phyloP scores from a whole-genome alignment of 148 eudicot genomes.

The Mesembryanthemum crystallinum region DNA sequence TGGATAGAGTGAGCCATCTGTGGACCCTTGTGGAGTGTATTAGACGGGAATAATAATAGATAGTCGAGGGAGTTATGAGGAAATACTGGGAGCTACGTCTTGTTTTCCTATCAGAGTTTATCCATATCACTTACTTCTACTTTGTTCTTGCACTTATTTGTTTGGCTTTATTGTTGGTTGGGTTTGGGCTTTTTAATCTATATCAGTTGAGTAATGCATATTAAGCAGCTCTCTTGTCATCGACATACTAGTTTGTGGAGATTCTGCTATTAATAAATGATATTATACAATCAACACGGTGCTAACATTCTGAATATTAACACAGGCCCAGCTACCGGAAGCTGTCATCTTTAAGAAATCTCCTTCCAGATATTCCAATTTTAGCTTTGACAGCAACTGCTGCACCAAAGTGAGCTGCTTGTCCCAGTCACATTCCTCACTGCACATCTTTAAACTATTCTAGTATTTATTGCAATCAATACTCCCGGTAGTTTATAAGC shows the following conservation, averaged over 20 bases:
- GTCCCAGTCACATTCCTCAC: conserved; percentile 6
- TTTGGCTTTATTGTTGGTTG: neutral
- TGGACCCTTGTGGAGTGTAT: neutral
- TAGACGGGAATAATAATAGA: neutral
- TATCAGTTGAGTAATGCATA: conserved; percentile 2
- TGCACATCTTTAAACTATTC: neutral
- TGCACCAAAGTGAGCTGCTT: conserved; percentile 77
- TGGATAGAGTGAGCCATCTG: neutral
- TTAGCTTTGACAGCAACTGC: conserved; percentile 98
- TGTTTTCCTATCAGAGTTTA: neutral
- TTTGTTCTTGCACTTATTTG: neutral
- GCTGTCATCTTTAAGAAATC: conserved; percentile 73
- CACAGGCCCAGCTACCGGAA: conserved; percentile 95
- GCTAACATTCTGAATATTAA: neutral
- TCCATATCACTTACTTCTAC: neutral
- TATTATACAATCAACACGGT: neutral
- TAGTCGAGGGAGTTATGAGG: neutral
- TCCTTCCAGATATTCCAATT: conserved; percentile 68
- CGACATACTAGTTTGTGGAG: neutral
- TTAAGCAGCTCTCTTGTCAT: neutral
- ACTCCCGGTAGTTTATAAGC: neutral
- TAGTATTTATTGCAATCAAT: neutral
- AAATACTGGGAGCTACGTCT: neutral
- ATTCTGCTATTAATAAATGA: conserved; percentile 1
- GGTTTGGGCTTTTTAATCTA: neutral